Evolutionary conservation across 768 basidiomycete species (phyloP), one percentile per base, ranked within the genome.

Genomic region (Tulasnella sp.): DNA sequence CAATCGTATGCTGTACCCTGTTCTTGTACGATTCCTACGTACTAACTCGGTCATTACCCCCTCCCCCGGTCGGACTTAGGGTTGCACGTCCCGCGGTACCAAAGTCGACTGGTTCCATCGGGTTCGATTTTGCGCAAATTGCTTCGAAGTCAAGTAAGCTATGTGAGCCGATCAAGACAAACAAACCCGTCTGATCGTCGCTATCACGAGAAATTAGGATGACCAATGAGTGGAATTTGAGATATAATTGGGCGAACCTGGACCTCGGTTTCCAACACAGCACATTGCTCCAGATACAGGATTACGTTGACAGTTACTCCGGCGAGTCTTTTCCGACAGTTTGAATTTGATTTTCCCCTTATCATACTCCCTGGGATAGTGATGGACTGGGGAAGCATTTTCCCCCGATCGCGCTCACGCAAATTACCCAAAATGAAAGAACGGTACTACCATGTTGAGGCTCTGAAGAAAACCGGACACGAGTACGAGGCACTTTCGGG

Each of bases 131-230:
- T 77, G 76, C n/a, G 12, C 52, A 24, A 9, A 9, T 18, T 77
- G 76, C 58, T 62, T 39, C 52, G 39, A 77, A 31, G 56, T 19
- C 36, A 62, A 77, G 76, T 77, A 34, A 18, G 76, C 24, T 34
- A n/a, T 34, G 12, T 19, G 1, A n/a, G 27, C 14, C 21, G 38
- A 34, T 16, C 14, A 18, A n/a, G 24, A n/a, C 71, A 5, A 21
- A 6, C 71, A 10, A 2, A 19, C n/a, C 71, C 34, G 1, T 36
- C 34, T 36, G 31, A 72, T 24, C 71, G 36, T 1, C 9, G 19
- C 19, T 72, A n/a, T 1, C 42, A 42, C 42, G 42, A 42, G 42
- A 6, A 72, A 72, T 5, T 12, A 40, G 71, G 31, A 72, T 40
- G 71, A 24, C 39, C 1, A 72, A 36, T 34, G 31, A 72, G 24